Evolutionary conservation across 1,139 yeast species (phyloP), one percentile per base, ranked within the genome.

Genomic region (Kodamaea anthophila): DNA sequence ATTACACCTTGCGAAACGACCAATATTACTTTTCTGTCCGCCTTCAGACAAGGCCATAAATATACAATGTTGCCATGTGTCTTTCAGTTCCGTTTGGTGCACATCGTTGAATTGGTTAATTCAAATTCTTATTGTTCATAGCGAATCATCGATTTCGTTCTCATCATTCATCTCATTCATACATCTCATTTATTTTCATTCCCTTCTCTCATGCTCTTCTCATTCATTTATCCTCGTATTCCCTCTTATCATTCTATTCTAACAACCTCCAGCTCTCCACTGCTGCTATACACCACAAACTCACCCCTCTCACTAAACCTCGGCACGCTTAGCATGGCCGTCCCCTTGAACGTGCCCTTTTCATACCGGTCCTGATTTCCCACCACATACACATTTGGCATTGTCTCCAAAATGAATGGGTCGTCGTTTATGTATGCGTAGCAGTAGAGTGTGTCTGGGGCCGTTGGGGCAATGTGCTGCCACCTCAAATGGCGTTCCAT

Each of bases 361-460:
- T 14, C 74, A 51, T 65, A 87, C 18, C 52, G 47, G 0, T 76
- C 72, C 53, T 87, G 96, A 49, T 88, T 88, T 0, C 96, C 97
- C 1, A 76, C 85, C 46, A 86, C 75, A 48, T 83, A 86, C 2
- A 88, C 77, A 49, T 86, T 91, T 1, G 98, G 98, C 13, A 84
- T 72, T 45, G 81, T 83, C 5, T 60, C 60, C 19, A 91, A 50
- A 3, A 85, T 69, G 53, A 91, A 87, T 2, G 97, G 97, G 53
- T 93, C 98, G 4, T 50, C 46, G 24, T 78, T 74, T n/a, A 73
- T 70, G 47, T 69, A 88, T 1, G 99, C 97, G 44, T 86, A 87
- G 40, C 94, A 80, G 62, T 84, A 83, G 25, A 91, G 59, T 0
- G 99, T 93, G 47, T 91, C 98, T 1, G 99, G 99, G 1, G 96